Conservation (phyloP, 2,329 filamentous ascomycete species). For the Aspergillus cejpii region DNA sequence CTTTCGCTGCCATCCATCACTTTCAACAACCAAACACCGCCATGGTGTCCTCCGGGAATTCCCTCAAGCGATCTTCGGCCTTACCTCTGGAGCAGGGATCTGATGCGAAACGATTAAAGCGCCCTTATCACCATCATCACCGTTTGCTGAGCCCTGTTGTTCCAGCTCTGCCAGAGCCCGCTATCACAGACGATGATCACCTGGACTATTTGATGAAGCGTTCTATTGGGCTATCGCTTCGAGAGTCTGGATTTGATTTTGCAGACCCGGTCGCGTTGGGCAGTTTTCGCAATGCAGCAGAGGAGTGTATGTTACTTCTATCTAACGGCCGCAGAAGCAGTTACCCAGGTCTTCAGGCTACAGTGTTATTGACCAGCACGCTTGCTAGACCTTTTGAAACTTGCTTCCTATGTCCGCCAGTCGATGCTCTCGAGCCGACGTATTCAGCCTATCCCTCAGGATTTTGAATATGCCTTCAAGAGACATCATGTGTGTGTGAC, state of each 20-base stretch:
- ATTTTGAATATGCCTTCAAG: constrained; percentile 49
- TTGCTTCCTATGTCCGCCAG: constrained; percentile 49
- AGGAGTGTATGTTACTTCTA: constrained; percentile 50
- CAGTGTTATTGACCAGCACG: constrained; percentile 12
- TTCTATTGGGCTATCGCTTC: constrained; percentile 49
- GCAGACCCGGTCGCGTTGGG: constrained; percentile 52
- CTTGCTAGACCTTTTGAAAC: constrained; percentile 48
- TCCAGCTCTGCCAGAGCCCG: constrained; percentile 32
- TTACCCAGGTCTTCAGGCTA: neutral
- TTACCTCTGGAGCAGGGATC: constrained; percentile 14
- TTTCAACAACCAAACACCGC: constrained; percentile 13
- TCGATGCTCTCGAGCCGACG: constrained; percentile 55
- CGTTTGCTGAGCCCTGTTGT: constrained; percentile 32
- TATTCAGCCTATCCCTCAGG: constrained; percentile 50
- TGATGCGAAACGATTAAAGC: constrained; percentile 31
- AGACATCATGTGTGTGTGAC: constrained; percentile 25
- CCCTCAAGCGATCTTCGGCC: constrained; percentile 32
- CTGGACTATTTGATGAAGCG: constrained; percentile 51
- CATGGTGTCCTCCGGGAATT: constrained; percentile 28
- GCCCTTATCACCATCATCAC: constrained; percentile 41
- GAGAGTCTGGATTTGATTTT: constrained; percentile 49
- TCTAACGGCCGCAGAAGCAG: neutral
- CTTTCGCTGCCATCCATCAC: constrained; percentile 4
- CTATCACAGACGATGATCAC: constrained; percentile 47
- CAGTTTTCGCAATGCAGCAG: constrained; percentile 48